These are phyloP conservation scores for Lobulomyces angularis DNA, from an alignment of 192 early-diverging fungal species.

Conservation along the genomic window DNA sequence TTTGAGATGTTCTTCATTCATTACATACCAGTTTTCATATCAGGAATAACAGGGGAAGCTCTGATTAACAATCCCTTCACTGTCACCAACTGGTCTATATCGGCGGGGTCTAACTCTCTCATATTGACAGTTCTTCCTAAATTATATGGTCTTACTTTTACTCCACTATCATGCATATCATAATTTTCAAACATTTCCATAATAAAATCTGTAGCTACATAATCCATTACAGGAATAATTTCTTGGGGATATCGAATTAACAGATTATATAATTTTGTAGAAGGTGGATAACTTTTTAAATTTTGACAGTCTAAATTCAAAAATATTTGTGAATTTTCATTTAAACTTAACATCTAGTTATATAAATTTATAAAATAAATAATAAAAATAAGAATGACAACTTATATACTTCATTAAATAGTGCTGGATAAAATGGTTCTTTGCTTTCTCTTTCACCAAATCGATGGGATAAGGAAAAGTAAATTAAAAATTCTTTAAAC, in stretches of 20 bases:
- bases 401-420: constrained; percentile 42
- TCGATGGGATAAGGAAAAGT: constrained; percentile 41
- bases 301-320: constrained; percentile 88
- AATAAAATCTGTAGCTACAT: constrained; percentile 64
- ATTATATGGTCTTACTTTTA: constrained; percentile 77
- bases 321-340: constrained; percentile 43
- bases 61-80: constrained; percentile 91
- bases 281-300: constrained; percentile 50
- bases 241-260: constrained; percentile 89
- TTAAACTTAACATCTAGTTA: constrained; percentile 41
- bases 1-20: background rate
- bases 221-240: constrained; percentile 89
- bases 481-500: constrained; percentile 70
- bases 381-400: background rate
- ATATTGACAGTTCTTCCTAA: constrained; percentile 65
- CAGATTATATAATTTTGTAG: constrained; percentile 69
- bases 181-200: constrained; percentile 51
- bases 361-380: constrained; percentile 1
- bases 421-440: constrained; percentile 62
- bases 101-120: constrained; percentile 86
- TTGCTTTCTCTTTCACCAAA: constrained; percentile 22
- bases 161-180: constrained; percentile 42
- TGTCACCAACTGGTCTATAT: constrained; percentile 93
- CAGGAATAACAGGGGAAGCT: constrained; percentile 82
- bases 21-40: constrained; percentile 63